Evolutionary conservation across 352 stramenopile genomes (phyloP).

Genomic region (Phytophthora lateralis): DNA sequence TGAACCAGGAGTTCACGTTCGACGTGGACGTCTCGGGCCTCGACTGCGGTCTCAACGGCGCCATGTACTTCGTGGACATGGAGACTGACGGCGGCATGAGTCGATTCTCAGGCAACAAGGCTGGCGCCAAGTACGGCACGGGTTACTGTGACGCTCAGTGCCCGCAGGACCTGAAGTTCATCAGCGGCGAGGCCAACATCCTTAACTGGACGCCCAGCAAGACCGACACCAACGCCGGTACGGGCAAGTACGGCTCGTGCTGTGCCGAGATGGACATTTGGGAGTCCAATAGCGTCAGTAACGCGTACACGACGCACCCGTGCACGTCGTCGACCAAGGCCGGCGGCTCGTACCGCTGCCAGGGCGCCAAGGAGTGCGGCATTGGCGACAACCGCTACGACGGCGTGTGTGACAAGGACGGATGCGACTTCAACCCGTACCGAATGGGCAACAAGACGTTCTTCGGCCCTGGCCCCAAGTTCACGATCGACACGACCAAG

Average conservation of each 20-base stretch:
- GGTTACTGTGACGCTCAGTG: conserved; percentile 64
- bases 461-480: conserved; percentile 27
- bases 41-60: conserved; percentile 58
- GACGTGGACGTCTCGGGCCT: conserved; percentile 61
- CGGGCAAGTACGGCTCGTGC: conserved; percentile 51
- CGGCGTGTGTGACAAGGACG: conserved; percentile 34
- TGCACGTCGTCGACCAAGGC: conserved; percentile 26
- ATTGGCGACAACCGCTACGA: conserved; percentile 14
- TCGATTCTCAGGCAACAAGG: conserved; percentile 22
- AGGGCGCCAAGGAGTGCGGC: conserved; percentile 17
- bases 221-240: conserved; percentile 43
- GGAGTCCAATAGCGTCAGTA: conserved; percentile 56
- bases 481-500: conserved; percentile 30
- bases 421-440: conserved; percentile 37
- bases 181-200: conserved; percentile 64
- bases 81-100: conserved; percentile 47
- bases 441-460: conserved; percentile 39
- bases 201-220: conserved; percentile 44
- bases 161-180: conserved; percentile 63
- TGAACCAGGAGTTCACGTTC: conserved; percentile 73
- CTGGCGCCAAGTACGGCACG: conserved; percentile 28
- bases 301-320: conserved; percentile 45
- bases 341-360: conserved; percentile 30
- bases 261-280: conserved; percentile 68
- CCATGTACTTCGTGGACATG: conserved; percentile 73